Conservation (phyloP, 1,284 basidiomycete species). For the Irpex sp. region DNA sequence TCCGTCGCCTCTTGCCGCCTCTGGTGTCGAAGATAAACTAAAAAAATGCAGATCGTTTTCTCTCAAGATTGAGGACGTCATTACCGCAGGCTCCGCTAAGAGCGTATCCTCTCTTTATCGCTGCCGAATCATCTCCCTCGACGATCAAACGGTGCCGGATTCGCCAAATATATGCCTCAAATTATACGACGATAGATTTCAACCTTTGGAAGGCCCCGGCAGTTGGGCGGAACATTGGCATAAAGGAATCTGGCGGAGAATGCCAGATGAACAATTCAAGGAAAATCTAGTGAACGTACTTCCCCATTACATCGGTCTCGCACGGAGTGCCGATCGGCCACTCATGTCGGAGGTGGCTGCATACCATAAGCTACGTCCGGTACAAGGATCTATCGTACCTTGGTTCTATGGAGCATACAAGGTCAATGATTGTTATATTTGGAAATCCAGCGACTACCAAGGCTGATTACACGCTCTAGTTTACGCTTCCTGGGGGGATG, state of each 20-base stretch:
- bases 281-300: background rate
- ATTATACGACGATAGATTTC: slow-evolving; percentile 5
- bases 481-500: slow-evolving; percentile 1
- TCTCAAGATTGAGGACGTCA: background rate
- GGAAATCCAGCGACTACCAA: background rate
- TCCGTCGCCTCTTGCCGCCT: background rate
- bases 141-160: background rate
- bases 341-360: slow-evolving; percentile 1
- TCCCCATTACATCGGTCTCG: background rate
- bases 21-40: background rate
- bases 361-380: slow-evolving; percentile 1
- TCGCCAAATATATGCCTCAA: background rate
- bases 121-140: background rate
- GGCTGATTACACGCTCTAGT: background rate
- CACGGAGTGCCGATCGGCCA: background rate
- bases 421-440: background rate
- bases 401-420: slow-evolving; percentile 5
- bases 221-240: background rate
- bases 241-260: background rate
- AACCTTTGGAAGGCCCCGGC: background rate
- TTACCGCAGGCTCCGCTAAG: background rate
- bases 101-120: background rate
- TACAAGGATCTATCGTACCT: slow-evolving; percentile 4
- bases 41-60: background rate
- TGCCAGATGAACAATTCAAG: background rate